Base-by-base conservation (phyloP, 2,329 filamentous ascomycete genomes). In the Zarea fungicola region DNA sequence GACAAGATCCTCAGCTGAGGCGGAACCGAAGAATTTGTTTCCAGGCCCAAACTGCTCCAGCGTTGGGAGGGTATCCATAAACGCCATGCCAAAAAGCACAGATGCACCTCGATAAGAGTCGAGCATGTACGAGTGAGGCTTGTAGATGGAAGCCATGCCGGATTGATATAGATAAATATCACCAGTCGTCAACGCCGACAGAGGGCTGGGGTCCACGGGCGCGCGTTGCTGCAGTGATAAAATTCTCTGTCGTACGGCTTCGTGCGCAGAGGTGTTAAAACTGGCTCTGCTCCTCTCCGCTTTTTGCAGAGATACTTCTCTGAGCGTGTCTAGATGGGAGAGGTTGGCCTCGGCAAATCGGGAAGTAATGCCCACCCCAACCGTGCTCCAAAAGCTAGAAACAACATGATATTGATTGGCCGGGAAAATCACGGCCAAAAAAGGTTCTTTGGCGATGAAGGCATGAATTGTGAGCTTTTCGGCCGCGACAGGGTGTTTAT, bases 321-420 rank as follows among this genome's bases (percentile, higher is more conserved):
- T 50, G 16, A 67, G 48, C 1, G 43, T 48, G 25, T 65, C 59
- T 5, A 67, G 47, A 4, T 65, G 54, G 3, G 58, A 54, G 9
- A 72, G 52, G 11, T 71, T 57, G 10, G 61, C 54, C 53, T 69
- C 68, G 4, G 69, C 65, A 0, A 70, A 50, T 6, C 72, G 60
- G 8, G 65, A 62, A 14, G 63, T 65, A 25, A 72, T 60, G 3
- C 70, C 71, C 0, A 60, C 56, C 4, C 72, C 71, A 5, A 62
- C 56, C 41, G 67, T 65, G 48, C 63, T 60, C 71, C 71, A 74
- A 40, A 66, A 63, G 3, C 64, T 66, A 5, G 65, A 55, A 7
- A 67, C 58, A 19, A 61, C 64, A 14, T 56, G 57, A 3, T 54
- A 54, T 42, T 65, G 66, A 2, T 53, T 45, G 6, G 52, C 16